phyloP scores from a whole-genome alignment of 1,284 basidiomycete genomes.

The Meripilus lineatus region DNA sequence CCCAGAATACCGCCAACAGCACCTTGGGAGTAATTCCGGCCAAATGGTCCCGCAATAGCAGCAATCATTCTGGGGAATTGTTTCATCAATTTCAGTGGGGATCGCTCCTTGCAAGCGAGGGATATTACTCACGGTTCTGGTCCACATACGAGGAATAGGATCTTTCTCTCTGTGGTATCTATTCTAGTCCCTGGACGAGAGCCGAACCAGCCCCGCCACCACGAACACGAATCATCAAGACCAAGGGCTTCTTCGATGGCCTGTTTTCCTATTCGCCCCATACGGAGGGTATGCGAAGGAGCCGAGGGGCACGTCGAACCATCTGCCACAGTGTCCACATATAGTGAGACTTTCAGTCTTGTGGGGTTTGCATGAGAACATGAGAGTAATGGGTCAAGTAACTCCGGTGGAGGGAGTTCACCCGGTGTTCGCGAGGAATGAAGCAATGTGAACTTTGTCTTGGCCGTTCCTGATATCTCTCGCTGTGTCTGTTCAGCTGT shows the following conservation, averaged over 20 bases:
- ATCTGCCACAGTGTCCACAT: slow-evolving; percentile 50
- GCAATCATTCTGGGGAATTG: slow-evolving; percentile 56
- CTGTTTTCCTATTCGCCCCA: slow-evolving; percentile 49
- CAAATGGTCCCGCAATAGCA: slow-evolving; percentile 71
- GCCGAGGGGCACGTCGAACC: slow-evolving; percentile 13
- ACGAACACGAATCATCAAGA: slow-evolving; percentile 24
- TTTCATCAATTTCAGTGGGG: neutral
- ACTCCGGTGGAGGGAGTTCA: slow-evolving; percentile 60
- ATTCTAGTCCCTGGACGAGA: slow-evolving; percentile 17
- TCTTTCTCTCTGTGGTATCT: slow-evolving; percentile 29
- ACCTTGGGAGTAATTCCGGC: slow-evolving; percentile 72
- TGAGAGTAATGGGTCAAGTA: slow-evolving; percentile 46
- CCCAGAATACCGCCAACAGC: slow-evolving; percentile 62
- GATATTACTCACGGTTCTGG: slow-evolving; percentile 63
- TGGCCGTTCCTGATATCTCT: slow-evolving; percentile 20
- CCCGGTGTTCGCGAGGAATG: slow-evolving; percentile 58
- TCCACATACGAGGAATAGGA: slow-evolving; percentile 71
- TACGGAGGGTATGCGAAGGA: slow-evolving; percentile 24
- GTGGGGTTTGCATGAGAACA: slow-evolving; percentile 47
- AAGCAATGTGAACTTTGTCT: slow-evolving; percentile 62
- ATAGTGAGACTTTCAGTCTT: slow-evolving; percentile 51
- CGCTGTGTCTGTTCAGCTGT: too few relatives aligned
- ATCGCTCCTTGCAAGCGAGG: neutral
- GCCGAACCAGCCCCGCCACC: slow-evolving; percentile 42
- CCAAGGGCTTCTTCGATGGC: slow-evolving; percentile 41